phyloP scores from a whole-genome alignment of 1,284 basidiomycete species.

The Sanghuangporus baumii region DNA sequence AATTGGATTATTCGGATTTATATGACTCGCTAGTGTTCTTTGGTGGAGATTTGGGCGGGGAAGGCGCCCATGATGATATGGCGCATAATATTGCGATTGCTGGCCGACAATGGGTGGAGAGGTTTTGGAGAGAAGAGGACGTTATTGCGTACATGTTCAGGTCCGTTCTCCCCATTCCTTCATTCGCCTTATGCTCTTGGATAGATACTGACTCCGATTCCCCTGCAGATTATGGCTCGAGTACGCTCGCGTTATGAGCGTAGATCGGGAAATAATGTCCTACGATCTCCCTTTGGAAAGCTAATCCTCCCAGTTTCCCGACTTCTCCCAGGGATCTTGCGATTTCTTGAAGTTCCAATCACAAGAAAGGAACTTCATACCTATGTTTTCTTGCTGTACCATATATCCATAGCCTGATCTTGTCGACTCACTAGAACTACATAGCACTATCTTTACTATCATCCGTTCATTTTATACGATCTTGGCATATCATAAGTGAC shows the following conservation, averaged over 20 bases:
- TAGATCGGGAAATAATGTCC: constrained; percentile 30
- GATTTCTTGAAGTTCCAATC: background rate
- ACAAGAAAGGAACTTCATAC: background rate
- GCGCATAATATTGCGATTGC: constrained; percentile 50
- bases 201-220: background rate
- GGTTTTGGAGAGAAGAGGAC: constrained; percentile 60
- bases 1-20: constrained; percentile 48
- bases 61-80: constrained; percentile 46
- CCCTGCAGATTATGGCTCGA: constrained; percentile 35
- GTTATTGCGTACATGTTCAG: constrained; percentile 60
- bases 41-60: constrained; percentile 39
- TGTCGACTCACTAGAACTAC: background rate
- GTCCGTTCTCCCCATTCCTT: constrained; percentile 27
- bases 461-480: no score
- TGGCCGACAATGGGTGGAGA: constrained; percentile 54
- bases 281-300: constrained; percentile 12
- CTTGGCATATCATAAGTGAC: no score
- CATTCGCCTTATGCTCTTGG: background rate
- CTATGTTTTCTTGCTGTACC: background rate
- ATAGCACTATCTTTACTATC: no score
- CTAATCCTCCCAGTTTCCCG: background rate
- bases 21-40: constrained; percentile 56
- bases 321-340: background rate
- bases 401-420: background rate
- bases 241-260: constrained; percentile 32